Conservation (phyloP, 1,139 yeast genomes). For the Pichia sp. region DNA sequence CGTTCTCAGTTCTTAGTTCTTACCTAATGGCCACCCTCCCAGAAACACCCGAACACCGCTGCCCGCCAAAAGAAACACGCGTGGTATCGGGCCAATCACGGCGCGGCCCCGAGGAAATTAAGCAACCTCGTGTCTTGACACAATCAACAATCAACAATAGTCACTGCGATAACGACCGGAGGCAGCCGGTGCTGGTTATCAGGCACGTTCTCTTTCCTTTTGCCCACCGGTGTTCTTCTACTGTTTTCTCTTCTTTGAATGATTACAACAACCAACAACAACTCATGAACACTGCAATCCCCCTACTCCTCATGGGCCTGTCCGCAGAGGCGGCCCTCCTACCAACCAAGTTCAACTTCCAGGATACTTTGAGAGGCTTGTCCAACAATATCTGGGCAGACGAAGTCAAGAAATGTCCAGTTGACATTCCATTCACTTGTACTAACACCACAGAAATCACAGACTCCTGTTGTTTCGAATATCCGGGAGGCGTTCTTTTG, state of each 20-base stretch:
- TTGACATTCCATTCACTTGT: slow-evolving; percentile 68
- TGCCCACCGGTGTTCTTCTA: too few relatives aligned
- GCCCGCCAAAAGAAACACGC: not conserved
- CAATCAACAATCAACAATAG: too few relatives aligned
- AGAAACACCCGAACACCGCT: too few relatives aligned
- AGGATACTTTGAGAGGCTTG: not conserved
- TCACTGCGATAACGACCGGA: too few relatives aligned
- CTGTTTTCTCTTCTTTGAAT: too few relatives aligned
- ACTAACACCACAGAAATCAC: slow-evolving; percentile 40
- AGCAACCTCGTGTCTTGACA: too few relatives aligned
- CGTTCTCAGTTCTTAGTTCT: too few relatives aligned
- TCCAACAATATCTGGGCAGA: not conserved
- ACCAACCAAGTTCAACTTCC: not conserved
- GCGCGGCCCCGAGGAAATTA: slow-evolving; percentile 3
- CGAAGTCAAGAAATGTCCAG: slow-evolving; percentile 48
- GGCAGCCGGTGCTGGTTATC: too few relatives aligned
- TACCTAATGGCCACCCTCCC: too few relatives aligned
- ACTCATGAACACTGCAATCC: too few relatives aligned
- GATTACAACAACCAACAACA: too few relatives aligned
- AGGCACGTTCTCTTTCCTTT: too few relatives aligned
- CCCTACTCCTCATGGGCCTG: not conserved
- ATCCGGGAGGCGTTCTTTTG: slow-evolving; percentile 81
- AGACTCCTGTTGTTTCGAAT: slow-evolving; percentile 81
- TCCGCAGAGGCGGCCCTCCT: not conserved
- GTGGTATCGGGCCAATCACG: slow-evolving; percentile 3